Percentiles rank a stretch among this genome's conserved stretches.
These are phyloP conservation scores for Castanea sativa DNA, from an alignment of 306 rosid species.

Conservation along the genomic window DNA sequence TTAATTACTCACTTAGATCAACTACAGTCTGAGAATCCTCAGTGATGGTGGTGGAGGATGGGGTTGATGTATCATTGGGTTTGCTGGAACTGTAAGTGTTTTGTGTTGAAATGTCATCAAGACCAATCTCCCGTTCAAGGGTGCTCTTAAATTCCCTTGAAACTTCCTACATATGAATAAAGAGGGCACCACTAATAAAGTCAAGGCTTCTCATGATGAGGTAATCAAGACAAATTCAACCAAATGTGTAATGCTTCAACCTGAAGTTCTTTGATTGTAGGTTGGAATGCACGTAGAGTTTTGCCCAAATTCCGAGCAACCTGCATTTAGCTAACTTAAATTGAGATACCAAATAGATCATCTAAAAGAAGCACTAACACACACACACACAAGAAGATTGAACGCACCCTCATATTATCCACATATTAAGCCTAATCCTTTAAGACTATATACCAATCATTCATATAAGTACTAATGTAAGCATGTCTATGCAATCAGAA, in stretches of 20 bases:
- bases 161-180: conserved; percentile 59
- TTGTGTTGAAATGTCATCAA: conserved; percentile 69
- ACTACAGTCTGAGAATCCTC: conserved; percentile 43
- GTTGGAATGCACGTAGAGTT: conserved; percentile 93
- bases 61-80: conserved; percentile 35
- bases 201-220: conserved; percentile 15
- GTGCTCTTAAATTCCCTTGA: conserved; percentile 93
- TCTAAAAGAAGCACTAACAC: neutral
- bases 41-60: conserved; percentile 41
- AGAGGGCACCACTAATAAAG: conserved; percentile 21
- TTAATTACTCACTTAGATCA: conserved; percentile 72
- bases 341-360: neutral
- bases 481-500: neutral
- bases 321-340: conserved; percentile 44
- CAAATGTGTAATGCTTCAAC: conserved; percentile 32
- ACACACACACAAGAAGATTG: neutral
- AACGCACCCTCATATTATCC: neutral
- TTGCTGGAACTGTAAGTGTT: conserved; percentile 38
- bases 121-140: conserved; percentile 98
- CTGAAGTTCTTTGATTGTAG: conserved; percentile 97
- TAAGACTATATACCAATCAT: neutral
- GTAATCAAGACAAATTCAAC: neutral
- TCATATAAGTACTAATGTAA: neutral
- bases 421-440: neutral
- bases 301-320: conserved; percentile 95